phyloP scores from a whole-genome alignment of 495 filamentous ascomycete species.

The Extremus antarcticus region DNA sequence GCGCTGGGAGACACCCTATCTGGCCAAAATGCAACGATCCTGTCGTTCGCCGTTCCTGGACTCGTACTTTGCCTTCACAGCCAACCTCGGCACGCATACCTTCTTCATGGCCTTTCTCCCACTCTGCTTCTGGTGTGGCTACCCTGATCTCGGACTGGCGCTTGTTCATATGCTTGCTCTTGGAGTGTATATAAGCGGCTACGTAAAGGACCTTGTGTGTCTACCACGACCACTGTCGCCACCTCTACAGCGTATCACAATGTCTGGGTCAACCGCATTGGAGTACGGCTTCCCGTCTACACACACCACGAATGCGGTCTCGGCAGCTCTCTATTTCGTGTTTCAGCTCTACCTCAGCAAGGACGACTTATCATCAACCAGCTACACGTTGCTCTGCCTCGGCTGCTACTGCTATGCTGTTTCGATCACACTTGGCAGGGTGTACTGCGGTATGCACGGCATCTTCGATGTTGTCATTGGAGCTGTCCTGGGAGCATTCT shows the following conservation, averaged over 20 bases:
- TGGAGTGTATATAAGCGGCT: constrained; percentile 88
- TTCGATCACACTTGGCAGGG: constrained; percentile 80
- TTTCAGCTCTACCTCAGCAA: constrained; percentile 51
- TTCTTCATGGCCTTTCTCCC: constrained; percentile 95
- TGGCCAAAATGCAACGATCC: constrained; percentile 69
- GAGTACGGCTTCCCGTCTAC: constrained; percentile 97
- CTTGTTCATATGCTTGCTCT: constrained; percentile 54
- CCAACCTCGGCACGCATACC: constrained; percentile 94
- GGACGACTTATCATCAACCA: constrained; percentile 42
- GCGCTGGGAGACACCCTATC: constrained; percentile 89
- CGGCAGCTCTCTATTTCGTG: constrained; percentile 77
- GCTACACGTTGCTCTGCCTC: background rate
- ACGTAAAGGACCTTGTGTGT: constrained; percentile 88
- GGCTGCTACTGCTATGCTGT: constrained; percentile 61
- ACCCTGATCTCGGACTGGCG: constrained; percentile 69
- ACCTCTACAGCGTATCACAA: constrained; percentile 85
- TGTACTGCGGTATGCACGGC: constrained; percentile 98
- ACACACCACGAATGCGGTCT: constrained; percentile 93
- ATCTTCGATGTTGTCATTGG: constrained; percentile 83
- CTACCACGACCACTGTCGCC: constrained; percentile 90
- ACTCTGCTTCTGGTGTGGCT: constrained; percentile 91
- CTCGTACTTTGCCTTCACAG: constrained; percentile 90
- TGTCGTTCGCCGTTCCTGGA: constrained; percentile 59
- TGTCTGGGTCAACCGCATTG: constrained; percentile 87
- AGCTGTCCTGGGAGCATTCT: constrained; percentile 55